Conservation (phyloP, 805 yeast genomes). For the Yamadazyma laniorum region DNA sequence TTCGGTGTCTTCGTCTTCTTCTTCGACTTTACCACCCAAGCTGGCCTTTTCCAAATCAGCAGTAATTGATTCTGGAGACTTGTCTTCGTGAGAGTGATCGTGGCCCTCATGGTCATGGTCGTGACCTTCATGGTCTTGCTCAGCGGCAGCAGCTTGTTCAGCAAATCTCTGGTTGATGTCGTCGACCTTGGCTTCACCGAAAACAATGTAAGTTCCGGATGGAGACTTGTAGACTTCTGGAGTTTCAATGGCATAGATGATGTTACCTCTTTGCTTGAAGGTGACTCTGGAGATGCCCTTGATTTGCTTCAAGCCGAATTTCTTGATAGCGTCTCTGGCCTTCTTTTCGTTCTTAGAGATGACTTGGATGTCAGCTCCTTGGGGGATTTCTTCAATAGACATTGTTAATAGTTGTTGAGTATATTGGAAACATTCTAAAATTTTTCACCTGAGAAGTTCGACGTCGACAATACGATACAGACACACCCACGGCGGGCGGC, state of each 20-base stretch:
- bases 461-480: too few relatives aligned
- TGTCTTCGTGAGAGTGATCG: constrained; percentile 37
- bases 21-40: constrained; percentile 29
- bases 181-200: constrained; percentile 97
- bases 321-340: constrained; percentile 86
- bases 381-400: constrained; percentile 58
- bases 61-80: constrained; percentile 75
- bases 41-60: constrained; percentile 64
- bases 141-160: constrained; percentile 50
- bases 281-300: constrained; percentile 94
- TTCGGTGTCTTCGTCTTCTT: constrained; percentile 61
- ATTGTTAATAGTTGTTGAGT: constrained; percentile 21
- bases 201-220: constrained; percentile 93
- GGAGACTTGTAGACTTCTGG: constrained; percentile 95
- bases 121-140: constrained; percentile 29
- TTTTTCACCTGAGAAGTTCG: too few relatives aligned
- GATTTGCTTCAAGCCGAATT: constrained; percentile 85
- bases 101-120: constrained; percentile 16
- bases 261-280: constrained; percentile 89
- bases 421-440: constrained; percentile 13
- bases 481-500: too few relatives aligned
- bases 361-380: constrained; percentile 79
- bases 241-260: constrained; percentile 82
- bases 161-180: constrained; percentile 87
- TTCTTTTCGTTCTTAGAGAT: constrained; percentile 90